A percentile compares a stretch with the other conserved stretches of the same genome.
phyloP scores from a whole-genome alignment of 306 rosid genomes.

The Leucaena leucocephala region DNA sequence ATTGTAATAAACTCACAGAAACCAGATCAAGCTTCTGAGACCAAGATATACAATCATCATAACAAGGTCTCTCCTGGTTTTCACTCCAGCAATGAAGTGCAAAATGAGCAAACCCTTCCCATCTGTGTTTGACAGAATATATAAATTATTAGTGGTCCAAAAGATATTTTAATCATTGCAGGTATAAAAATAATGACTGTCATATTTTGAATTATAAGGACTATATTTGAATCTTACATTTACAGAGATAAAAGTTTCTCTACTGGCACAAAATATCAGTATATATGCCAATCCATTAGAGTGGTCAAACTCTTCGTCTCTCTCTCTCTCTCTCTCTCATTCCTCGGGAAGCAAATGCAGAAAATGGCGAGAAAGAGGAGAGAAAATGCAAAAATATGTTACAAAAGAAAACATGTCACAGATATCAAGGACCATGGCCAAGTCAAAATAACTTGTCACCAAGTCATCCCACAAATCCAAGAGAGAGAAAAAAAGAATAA shows the following conservation, averaged over 20 bases:
- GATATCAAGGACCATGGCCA: constrained; percentile 15
- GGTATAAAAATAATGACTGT: constrained; percentile 13
- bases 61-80: constrained; percentile 40
- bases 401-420: constrained; percentile 9
- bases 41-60: constrained; percentile 32
- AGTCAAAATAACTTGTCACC: constrained; percentile 19
- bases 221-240: constrained; percentile 38
- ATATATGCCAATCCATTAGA: neutral
- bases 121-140: constrained; percentile 52
- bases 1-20: constrained; percentile 60
- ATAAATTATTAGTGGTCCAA: constrained; percentile 21
- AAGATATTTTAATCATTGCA: constrained; percentile 14
- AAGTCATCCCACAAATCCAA: constrained; percentile 22
- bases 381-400: neutral
- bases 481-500: constrained; percentile 9
- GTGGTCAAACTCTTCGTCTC: constrained; percentile 1
- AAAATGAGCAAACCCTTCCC: constrained; percentile 82
- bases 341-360: neutral
- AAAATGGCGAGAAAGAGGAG: neutral
- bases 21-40: constrained; percentile 45
- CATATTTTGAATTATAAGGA: constrained; percentile 30
- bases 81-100: constrained; percentile 70
- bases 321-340: constrained; percentile 11
- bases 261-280: constrained; percentile 7
- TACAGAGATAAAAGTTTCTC: constrained; percentile 25